Conservation (phyloP, 2,329 filamentous ascomycete species). For the Cladophialophora carrionii region DNA sequence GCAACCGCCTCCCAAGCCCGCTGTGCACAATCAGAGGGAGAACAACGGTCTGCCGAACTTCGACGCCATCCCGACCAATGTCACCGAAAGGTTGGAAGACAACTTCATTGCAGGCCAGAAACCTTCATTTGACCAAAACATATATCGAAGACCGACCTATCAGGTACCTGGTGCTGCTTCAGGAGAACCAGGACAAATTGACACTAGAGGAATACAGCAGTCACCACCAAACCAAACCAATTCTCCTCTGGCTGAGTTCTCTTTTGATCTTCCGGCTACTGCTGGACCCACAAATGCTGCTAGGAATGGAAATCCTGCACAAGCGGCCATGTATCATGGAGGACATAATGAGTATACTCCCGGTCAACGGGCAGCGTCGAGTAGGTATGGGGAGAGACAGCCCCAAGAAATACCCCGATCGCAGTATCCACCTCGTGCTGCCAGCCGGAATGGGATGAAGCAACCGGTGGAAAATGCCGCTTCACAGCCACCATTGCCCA, state of each 20-base stretch:
- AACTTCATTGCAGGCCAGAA: slow-evolving; percentile 27
- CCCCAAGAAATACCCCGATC: slow-evolving; percentile 17
- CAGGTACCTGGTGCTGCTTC: slow-evolving; percentile 31
- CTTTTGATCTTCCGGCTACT: slow-evolving; percentile 69
- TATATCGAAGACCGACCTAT: slow-evolving; percentile 42
- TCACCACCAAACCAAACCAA: slow-evolving; percentile 44
- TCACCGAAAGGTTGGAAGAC: slow-evolving; percentile 29
- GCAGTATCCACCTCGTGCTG: slow-evolving; percentile 35
- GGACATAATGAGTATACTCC: slow-evolving; percentile 16
- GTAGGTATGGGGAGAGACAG: slow-evolving; percentile 19
- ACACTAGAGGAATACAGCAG: slow-evolving; percentile 50
- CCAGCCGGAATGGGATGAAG: slow-evolving; percentile 34
- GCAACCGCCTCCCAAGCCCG: slow-evolving; percentile 32
- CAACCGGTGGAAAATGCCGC: slow-evolving; percentile 9
- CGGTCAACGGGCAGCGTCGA: slow-evolving; percentile 6
- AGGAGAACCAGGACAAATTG: slow-evolving; percentile 23
- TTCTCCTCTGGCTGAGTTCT: slow-evolving; percentile 59
- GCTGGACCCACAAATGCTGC: slow-evolving; percentile 5
- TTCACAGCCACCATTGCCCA: slow-evolving; percentile 26
- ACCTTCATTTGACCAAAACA: slow-evolving; percentile 20
- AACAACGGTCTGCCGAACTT: slow-evolving; percentile 66
- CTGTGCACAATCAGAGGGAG: slow-evolving; percentile 43
- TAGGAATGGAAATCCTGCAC: slow-evolving; percentile 14
- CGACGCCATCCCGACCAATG: slow-evolving; percentile 51
- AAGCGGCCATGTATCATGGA: slow-evolving; percentile 14